Base-by-base conservation (phyloP, 169 alveolate genomes). In the Besnoitia besnoiti region DNA sequence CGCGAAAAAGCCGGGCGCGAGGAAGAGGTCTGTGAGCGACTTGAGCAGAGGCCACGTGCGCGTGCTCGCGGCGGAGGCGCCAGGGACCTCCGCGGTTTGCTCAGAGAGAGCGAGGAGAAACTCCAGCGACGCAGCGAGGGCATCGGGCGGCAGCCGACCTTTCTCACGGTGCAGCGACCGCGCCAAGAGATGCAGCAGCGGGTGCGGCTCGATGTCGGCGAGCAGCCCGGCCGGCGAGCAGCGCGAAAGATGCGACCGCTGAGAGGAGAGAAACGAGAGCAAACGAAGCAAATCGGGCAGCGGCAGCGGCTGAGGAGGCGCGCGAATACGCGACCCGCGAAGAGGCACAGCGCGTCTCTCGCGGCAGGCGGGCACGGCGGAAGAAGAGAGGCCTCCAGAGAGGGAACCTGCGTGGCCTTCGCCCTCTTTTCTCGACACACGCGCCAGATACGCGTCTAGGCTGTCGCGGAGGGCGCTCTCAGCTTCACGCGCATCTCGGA, bases 31-130 rank as follows among this genome's bases (percentile, higher is more conserved):
- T 2, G 35, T 77, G 30, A 89, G 79, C 51, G 37, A 84, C 87
- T 89, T 87, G 75, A 89, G 92, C 39, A 89, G 77, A 39, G 76
- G 92, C 85, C 77, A 35, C 16, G 50, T 47, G 37, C 73, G 55
- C 77, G 40, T 40, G 42, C 75, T 24, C 37, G 37, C 49, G 59
- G 33, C 14, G 30, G 39, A 2, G 1, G 46, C 85, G 76, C 37
- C 5, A n/a, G 76, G 40, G 76, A 5, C 12, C 12, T 7, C 76
- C 76, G 30, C 12, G 40, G 76, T 19, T 30, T 24, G 5, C 40
- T n/a, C 37, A n/a, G 40, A 33, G 80, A 67, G 80, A 19, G 80
- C 2, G 39, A 67, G 39, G n/a, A 67, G 80, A 67, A 67, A 67
- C 44, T 35, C 80, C 30, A 67, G 24, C 44, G 39, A 30, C 40